These are phyloP conservation scores for Naganishia randhawae DNA, from an alignment of 768 basidiomycete genomes.

Conservation along the genomic window DNA sequence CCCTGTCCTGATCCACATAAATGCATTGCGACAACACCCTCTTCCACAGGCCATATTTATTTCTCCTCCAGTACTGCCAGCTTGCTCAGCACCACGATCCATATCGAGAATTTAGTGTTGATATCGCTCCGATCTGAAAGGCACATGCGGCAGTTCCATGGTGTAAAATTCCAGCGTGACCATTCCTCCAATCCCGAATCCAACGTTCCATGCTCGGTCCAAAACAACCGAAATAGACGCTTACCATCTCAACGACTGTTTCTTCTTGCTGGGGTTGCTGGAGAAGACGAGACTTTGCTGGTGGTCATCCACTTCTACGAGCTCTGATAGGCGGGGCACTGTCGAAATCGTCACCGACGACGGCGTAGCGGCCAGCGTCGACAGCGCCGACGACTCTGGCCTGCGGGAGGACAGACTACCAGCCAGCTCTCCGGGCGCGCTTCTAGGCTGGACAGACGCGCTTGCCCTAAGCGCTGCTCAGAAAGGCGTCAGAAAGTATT, in stretches of 20 bases:
- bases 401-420: no score
- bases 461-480: not conserved
- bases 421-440: not conserved
- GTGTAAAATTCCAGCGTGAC: no score
- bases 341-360: conserved; percentile 15
- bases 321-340: not conserved
- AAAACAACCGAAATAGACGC: not conserved
- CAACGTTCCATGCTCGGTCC: not conserved
- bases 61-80: no score
- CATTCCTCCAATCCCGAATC: no score
- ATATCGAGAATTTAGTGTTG: no score
- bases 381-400: conserved; percentile 8
- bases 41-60: no score
- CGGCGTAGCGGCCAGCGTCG: not conserved
- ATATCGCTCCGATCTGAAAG: no score
- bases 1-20: no score
- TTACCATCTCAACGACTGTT: conserved; percentile 23
- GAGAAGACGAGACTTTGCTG: conserved; percentile 16
- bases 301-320: not conserved
- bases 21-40: no score
- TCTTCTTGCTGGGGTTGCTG: conserved; percentile 19
- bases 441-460: not conserved
- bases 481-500: not conserved
- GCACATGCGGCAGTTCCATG: no score
- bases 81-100: no score